Base-by-base conservation (phyloP, 1,284 basidiomycete species). In the Takashimella koratensis region DNA sequence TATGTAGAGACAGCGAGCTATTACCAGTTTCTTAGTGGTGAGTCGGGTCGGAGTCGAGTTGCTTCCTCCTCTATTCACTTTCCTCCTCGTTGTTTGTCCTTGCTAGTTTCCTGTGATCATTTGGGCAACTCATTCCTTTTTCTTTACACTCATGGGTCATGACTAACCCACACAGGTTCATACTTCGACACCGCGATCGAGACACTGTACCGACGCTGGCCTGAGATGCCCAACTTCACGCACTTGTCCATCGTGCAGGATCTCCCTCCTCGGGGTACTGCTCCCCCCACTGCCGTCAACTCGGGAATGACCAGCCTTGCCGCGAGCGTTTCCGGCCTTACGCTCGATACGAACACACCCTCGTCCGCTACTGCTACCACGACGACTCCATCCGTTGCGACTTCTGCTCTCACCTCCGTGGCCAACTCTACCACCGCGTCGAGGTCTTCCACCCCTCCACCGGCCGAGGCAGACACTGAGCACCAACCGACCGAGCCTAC, bases 141-240 rank as follows among this genome's bases (percentile, higher is more conserved):
- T 36, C n/a, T n/a, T n/a, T n/a, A n/a, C n/a, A n/a, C n/a, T n/a
- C n/a, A n/a, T n/a, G n/a, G n/a, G n/a, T n/a, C n/a, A n/a, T n/a
- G n/a, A n/a, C n/a, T n/a, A n/a, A n/a, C n/a, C n/a, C 52, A 40
- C 12, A 10, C 49, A 71, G 76, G 76, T 11, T 70, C 71, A 16
- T 78, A 77, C 61, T 77, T 76, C 52, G 76, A 78, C 58, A 73
- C 72, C 1, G 74, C 73, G 3, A 66, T 78, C 45, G 72, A 76
- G 42, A 70, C 67, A 3, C 64, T 78, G 36, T 65, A 64, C 12
- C 59, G 58, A 4, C 48, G 45, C 11, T 77, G 75, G 75, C 71
- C 70, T 19, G 65, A 62, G 11, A 61, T 56, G 0, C 63, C 69
- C 0, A 56, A 58, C 0, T 76, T 97, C 54, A 75, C 70, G 5